A percentile compares a stretch with the other conserved stretches of the same genome.
Conservation (phyloP, 768 basidiomycete genomes). For the Russula griseocarnosa region DNA sequence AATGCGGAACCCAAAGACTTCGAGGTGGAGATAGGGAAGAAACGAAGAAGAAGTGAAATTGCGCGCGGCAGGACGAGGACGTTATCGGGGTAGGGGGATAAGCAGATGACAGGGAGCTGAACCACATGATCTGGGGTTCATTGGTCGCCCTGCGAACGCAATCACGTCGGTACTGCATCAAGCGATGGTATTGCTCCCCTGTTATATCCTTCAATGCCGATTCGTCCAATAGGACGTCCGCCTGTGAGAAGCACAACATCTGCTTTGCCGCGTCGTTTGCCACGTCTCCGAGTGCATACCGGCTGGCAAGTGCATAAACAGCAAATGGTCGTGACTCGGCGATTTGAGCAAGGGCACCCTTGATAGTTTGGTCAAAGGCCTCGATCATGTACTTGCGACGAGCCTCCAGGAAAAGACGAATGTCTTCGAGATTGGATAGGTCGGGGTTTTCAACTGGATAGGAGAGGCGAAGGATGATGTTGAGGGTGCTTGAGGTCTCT, state of each 20-base stretch:
- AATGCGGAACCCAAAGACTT: slow-evolving; percentile 26
- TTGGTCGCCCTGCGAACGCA: slow-evolving; percentile 19
- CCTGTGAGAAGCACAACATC: slow-evolving; percentile 11
- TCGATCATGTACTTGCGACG: slow-evolving; percentile 27
- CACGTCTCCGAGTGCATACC: slow-evolving; percentile 21
- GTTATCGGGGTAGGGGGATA: slow-evolving; percentile 16
- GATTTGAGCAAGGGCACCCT: slow-evolving; percentile 16
- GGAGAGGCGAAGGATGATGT: slow-evolving; percentile 22
- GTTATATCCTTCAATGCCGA: slow-evolving; percentile 20
- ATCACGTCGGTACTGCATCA: slow-evolving; percentile 20
- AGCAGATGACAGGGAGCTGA: slow-evolving; percentile 19
- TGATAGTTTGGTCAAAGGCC: slow-evolving; percentile 16
- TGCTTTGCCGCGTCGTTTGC: slow-evolving; percentile 24
- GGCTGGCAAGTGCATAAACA: slow-evolving; percentile 24
- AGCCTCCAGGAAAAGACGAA: slow-evolving; percentile 21
- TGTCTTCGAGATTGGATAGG: slow-evolving; percentile 16
- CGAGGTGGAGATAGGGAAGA: slow-evolving; percentile 13
- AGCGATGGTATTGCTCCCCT: slow-evolving; percentile 18
- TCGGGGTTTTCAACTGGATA: slow-evolving; percentile 24
- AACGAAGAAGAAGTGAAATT: slow-evolving; percentile 25
- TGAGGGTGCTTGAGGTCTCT: slow-evolving; percentile 16
- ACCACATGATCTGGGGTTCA: slow-evolving; percentile 21
- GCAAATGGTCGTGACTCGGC: slow-evolving; percentile 17
- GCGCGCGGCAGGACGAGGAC: slow-evolving; percentile 17
- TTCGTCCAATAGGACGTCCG: background rate